Base-by-base conservation (phyloP, 2,329 filamentous ascomycete species). In the Colletotrichum agaves region DNA sequence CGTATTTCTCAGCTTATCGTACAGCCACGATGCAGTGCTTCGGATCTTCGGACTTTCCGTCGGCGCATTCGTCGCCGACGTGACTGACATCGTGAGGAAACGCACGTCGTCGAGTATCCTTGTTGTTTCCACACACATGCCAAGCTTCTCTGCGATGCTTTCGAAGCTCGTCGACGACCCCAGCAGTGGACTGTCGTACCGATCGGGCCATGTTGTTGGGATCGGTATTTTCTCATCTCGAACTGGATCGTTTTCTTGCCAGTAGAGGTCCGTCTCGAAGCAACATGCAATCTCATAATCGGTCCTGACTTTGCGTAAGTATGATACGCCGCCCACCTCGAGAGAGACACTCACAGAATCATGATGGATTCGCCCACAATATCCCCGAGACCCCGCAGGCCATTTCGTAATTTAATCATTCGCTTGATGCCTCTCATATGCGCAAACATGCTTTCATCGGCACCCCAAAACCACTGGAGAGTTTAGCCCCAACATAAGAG, bases 251-350 rank as follows among this genome's bases (percentile, higher is more conserved):
- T 63, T 49, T 4, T 69, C 63, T 12, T 75, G 72, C 23, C 76
- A 69, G 65, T 72, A 73, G 15, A 74, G 71, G 21, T 75, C 73
- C 21, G 70, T 71, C 63, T 78, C 76, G 60, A 74, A 74, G 37
- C 74, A 73, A 53, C 72, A 74, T 8, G 76, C 73, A 21, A 77
- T 70, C 59, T 75, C 73, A 47, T 74, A 77, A 60, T 78, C 76
- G 33, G 73, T 74, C 13, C 76, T 76, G 58, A 10, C 8, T 41
- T 17, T 19, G 0, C 13, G 12, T 50, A 5, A 33, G 53, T 41
- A 59, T 10, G 5, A 27, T 35, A 10, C 15, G 13, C 17, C n/a
- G 12, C 7, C 41, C 15, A 19, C 4, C 11, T 52, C 2, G 15
- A 7, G 37, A 5, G 13, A 5, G 3, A 44, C 67, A 44, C 67